Evolutionary conservation across 208 protist genomes (phyloP), one percentile per base, ranked within the genome.

Genomic region (Naegleria lovaniensis): DNA sequence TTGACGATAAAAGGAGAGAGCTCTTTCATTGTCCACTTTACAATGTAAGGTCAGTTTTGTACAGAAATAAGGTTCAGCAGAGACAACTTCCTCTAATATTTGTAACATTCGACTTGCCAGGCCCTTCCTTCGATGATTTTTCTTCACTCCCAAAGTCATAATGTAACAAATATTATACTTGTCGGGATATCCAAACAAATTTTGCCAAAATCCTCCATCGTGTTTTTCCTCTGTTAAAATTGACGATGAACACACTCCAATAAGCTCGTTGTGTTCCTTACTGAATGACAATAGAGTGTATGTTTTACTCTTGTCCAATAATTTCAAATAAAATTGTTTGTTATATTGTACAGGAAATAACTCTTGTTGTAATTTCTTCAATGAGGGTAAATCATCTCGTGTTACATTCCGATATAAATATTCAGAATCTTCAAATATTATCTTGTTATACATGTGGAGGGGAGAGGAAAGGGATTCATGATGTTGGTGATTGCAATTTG

Each of bases 341-440:
- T 25, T 88, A 58, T 88, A 88, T 88, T 58, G 39, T 22, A 88
- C 84, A 33, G 84, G 84, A 55, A 88, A 88, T 13, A 88, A 38
- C 38, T 88, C 41, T 58, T 48, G 84, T 88, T 88, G 84, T 36
- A 88, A 38, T 29, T 58, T 15, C 16, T 55, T 22, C 15, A 88
- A 29, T 38, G 13, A 5, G 9, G 13, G 22, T 19, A 88, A 58
- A 88, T 88, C 84, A 39, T 52, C 41, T 33, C 25, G 6, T 0
- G 9, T n/a, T 0, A 88, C 33, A n/a, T 6, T 58, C 9, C 84
- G 11, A 67, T 67, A 67, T 0, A 67, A 19, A 67, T 67, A 67
- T 67, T 67, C 55, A 15, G 55, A 67, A 19, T 67, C 55, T 67
- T 67, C 55, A 29, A 67, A 67, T 67, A 67, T 67, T 29, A 67